Conservation (phyloP, 2,329 filamentous ascomycete species). For the Penicillium sp. region DNA sequence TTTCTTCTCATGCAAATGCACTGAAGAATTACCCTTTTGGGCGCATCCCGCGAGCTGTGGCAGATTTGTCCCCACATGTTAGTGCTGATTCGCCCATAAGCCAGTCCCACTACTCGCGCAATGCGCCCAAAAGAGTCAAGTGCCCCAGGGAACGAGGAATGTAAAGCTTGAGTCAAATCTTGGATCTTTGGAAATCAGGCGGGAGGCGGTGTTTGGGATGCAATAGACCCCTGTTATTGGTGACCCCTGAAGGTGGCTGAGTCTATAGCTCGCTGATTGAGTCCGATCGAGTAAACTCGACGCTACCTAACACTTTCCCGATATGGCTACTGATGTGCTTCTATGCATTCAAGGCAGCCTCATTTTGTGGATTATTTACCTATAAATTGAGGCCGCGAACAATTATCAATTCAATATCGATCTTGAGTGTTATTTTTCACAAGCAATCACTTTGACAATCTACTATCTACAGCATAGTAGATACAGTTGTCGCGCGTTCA, state of each 20-base stretch:
- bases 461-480: not conserved
- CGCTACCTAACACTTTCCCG: not conserved
- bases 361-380: not conserved
- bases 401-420: not conserved
- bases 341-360: not conserved
- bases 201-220: not conserved
- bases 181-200: not conserved
- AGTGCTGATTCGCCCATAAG: not conserved
- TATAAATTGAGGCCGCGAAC: not conserved
- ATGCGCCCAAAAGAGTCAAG: not conserved
- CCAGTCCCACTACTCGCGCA: not conserved
- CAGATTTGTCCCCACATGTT: not conserved
- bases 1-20: too few relatives aligned
- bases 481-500: not conserved
- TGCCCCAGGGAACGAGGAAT: not conserved
- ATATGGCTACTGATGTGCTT: not conserved
- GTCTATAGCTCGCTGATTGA: slow-evolving; percentile 35
- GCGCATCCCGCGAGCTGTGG: not conserved
- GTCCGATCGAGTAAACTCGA: not conserved
- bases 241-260: slow-evolving; percentile 7
- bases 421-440: not conserved
- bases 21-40: not conserved
- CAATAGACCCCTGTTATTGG: not conserved
- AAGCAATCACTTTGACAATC: not conserved
- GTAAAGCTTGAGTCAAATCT: not conserved